Conservation (phyloP, 306 rosid genomes). For the Pyrus betulifolia region DNA sequence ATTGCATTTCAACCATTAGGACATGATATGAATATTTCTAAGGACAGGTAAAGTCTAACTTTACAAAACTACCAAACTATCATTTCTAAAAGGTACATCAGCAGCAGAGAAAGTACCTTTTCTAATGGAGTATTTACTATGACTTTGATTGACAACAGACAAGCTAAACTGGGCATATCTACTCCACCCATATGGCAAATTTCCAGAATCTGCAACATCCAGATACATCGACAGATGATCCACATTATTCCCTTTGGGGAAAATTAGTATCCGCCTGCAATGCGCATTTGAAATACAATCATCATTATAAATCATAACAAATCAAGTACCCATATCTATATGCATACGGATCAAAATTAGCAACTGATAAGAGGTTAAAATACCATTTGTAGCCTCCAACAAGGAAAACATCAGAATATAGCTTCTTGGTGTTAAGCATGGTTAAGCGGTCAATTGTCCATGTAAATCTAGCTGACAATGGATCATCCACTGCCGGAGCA, state of each 20-base stretch:
- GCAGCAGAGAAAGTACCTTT: constrained; percentile 49
- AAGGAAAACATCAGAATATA: constrained; percentile 47
- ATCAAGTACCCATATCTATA: background rate
- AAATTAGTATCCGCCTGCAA: constrained; percentile 55
- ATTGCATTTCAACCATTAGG: background rate
- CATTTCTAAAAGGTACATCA: background rate
- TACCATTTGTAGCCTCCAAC: constrained; percentile 66
- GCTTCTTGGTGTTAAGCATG: constrained; percentile 45
- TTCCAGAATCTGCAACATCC: constrained; percentile 53
- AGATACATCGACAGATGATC: constrained; percentile 54
- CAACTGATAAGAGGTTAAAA: background rate
- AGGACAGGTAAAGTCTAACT: background rate
- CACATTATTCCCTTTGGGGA: constrained; percentile 95
- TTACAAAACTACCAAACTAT: background rate
- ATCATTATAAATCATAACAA: constrained; percentile 3
- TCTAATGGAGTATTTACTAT: constrained; percentile 57
- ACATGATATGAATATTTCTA: background rate
- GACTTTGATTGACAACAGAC: constrained; percentile 64
- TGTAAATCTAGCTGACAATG: constrained; percentile 51
- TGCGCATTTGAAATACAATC: background rate
- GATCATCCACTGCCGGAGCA: constrained; percentile 50
- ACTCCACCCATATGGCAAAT: constrained; percentile 45
- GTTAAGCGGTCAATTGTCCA: constrained; percentile 64
- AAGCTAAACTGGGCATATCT: constrained; percentile 46
- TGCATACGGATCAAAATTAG: background rate